phyloP scores from a whole-genome alignment of 2,329 filamentous ascomycete genomes.

The Aspergillus fijiensis region DNA sequence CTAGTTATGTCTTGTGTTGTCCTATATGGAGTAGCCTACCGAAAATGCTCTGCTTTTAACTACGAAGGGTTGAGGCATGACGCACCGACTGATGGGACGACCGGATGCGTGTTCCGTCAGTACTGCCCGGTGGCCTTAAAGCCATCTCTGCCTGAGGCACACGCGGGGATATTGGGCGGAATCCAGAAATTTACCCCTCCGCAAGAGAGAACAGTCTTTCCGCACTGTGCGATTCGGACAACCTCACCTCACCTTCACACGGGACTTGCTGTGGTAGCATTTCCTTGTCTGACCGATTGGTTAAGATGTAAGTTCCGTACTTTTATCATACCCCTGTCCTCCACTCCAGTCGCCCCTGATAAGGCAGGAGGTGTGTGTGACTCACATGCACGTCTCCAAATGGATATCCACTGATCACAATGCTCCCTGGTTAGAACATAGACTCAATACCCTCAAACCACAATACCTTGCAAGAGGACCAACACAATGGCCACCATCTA shows the following conservation, averaged over 20 bases:
- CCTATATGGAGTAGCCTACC: too few relatives aligned
- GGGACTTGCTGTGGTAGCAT: slow-evolving; percentile 7
- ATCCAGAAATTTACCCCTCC: slow-evolving; percentile 38
- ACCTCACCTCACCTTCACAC: slow-evolving; percentile 9
- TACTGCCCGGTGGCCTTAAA: background rate
- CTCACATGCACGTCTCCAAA: slow-evolving; percentile 2
- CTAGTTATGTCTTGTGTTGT: too few relatives aligned
- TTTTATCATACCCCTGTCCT: background rate
- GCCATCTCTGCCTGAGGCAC: slow-evolving; percentile 29
- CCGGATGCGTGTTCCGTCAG: background rate
- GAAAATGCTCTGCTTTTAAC: too few relatives aligned
- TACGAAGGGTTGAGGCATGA: background rate
- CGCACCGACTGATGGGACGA: background rate
- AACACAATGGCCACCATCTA: slow-evolving; percentile 55
- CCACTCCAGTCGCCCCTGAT: slow-evolving; percentile 1
- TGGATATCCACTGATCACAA: background rate
- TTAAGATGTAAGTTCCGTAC: background rate
- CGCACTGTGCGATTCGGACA: slow-evolving; percentile 17
- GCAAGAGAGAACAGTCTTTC: slow-evolving; percentile 6
- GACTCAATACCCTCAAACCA: background rate
- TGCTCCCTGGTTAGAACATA: background rate
- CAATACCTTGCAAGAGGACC: background rate
- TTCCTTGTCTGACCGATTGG: slow-evolving; percentile 1
- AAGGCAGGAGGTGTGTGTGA: background rate
- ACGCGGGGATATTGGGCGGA: slow-evolving; percentile 18